Evolutionary conservation across 257 asterid species (phyloP).

Genomic region (Cruciata laevipes): DNA sequence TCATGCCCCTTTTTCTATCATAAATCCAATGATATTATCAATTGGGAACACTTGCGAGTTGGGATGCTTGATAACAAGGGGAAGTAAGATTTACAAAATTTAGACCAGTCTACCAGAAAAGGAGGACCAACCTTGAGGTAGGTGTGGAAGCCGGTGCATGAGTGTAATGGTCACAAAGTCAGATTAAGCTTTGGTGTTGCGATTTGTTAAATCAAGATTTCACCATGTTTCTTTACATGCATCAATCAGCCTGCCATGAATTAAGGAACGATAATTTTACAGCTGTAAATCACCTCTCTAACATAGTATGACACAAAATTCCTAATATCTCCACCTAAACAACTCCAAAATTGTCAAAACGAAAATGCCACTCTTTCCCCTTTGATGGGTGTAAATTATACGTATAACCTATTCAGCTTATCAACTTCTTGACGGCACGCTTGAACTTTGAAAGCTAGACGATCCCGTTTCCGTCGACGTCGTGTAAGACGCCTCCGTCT

Average conservation of each 20-base stretch:
- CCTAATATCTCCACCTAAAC: constrained; percentile 8
- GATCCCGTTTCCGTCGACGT: constrained; percentile 51
- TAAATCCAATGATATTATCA: no score
- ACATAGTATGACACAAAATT: constrained; percentile 6
- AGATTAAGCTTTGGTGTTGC: not conserved
- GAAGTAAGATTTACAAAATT: not conserved
- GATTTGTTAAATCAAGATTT: not conserved
- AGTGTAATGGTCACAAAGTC: not conserved
- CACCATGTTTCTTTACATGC: not conserved
- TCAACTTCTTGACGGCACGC: constrained; percentile 31
- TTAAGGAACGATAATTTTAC: not conserved
- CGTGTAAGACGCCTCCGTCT: constrained; percentile 30
- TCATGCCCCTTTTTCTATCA: no score
- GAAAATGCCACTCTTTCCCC: not conserved
- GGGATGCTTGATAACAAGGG: no score
- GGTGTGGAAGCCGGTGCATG: constrained; percentile 2
- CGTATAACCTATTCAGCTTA: not conserved
- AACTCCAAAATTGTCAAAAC: not conserved
- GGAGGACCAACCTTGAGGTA: not conserved
- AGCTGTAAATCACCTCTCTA: not conserved
- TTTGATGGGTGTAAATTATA: no score
- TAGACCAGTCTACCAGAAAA: not conserved
- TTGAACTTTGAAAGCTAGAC: constrained; percentile 53
- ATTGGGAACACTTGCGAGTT: no score
- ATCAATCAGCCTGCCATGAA: not conserved